Percentiles rank a stretch among this genome's conserved stretches.
These are phyloP conservation scores for Podospora comata DNA, from an alignment of 495 filamentous ascomycete genomes.

Conservation along the genomic window DNA sequence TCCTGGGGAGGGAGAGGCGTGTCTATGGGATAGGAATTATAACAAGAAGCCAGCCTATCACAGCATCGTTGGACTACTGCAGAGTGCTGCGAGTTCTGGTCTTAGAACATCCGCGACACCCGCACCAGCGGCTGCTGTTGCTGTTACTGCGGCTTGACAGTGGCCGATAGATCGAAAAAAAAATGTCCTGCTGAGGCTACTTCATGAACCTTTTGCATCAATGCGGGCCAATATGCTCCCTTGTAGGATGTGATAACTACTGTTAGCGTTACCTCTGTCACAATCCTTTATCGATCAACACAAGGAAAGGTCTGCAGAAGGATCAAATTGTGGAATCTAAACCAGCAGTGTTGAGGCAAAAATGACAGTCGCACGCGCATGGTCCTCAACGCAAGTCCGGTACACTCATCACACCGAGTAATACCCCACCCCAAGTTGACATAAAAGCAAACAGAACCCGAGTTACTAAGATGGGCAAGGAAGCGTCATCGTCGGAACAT, in stretches of 20 bases:
- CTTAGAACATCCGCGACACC: conserved; percentile 1
- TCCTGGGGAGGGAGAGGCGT: conserved; percentile 48
- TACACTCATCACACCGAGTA: neutral
- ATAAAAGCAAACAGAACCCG: neutral
- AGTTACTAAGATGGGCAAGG: neutral
- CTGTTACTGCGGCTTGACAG: neutral
- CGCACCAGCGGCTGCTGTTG: neutral
- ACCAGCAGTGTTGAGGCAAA: neutral
- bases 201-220: no score
- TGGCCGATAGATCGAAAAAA: no score
- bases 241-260: neutral
- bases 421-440: neutral
- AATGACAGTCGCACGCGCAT: neutral
- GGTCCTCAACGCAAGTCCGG: neutral
- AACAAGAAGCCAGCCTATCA: conserved; percentile 53
- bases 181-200: no score
- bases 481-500: neutral
- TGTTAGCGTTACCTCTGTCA: neutral
- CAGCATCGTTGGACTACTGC: conserved; percentile 28
- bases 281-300: neutral
- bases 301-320: neutral
- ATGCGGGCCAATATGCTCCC: no score
- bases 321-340: neutral
- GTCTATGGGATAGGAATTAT: conserved; percentile 48
- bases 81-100: conserved; percentile 15